Evolutionary conservation across 495 filamentous ascomycete genomes (phyloP).

Genomic region (Penicillium waksmanii): DNA sequence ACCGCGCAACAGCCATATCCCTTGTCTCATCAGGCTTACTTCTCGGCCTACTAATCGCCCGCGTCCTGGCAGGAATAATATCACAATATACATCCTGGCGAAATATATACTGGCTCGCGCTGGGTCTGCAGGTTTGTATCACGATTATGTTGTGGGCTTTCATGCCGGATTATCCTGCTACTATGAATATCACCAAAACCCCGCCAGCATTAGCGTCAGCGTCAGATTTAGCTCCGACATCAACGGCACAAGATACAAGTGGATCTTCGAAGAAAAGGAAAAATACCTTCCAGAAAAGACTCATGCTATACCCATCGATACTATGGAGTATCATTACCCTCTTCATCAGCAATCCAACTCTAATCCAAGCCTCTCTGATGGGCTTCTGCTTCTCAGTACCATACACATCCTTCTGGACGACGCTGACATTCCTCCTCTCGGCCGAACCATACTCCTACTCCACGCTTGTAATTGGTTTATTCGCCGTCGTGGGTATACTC

Average conservation of each 20-base stretch:
- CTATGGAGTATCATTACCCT: no score
- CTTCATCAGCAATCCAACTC: no score
- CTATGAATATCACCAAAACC: not conserved
- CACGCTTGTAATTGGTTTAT: not conserved
- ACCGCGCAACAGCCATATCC: slow-evolving; percentile 2
- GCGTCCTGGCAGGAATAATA: not conserved
- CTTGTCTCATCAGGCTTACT: not conserved
- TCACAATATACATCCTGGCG: not conserved
- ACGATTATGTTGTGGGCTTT: not conserved
- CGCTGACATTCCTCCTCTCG: no score
- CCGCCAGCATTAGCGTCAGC: no score
- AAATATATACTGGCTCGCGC: slow-evolving; percentile 1
- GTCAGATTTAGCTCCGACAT: no score
- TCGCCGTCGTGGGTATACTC: not conserved
- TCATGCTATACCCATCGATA: no score
- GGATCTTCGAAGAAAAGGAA: no score
- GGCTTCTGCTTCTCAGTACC: no score
- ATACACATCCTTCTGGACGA: no score
- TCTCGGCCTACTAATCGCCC: not conserved
- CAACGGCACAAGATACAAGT: no score
- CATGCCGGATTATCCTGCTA: not conserved
- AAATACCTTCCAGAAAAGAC: no score
- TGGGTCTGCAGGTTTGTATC: not conserved
- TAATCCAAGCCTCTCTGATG: no score
- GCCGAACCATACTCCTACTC: not conserved